A percentile compares a stretch with the other conserved stretches of the same genome.
Evolutionary conservation across 768 basidiomycete species (phyloP).

Genomic region (Butyriboletus loyo): DNA sequence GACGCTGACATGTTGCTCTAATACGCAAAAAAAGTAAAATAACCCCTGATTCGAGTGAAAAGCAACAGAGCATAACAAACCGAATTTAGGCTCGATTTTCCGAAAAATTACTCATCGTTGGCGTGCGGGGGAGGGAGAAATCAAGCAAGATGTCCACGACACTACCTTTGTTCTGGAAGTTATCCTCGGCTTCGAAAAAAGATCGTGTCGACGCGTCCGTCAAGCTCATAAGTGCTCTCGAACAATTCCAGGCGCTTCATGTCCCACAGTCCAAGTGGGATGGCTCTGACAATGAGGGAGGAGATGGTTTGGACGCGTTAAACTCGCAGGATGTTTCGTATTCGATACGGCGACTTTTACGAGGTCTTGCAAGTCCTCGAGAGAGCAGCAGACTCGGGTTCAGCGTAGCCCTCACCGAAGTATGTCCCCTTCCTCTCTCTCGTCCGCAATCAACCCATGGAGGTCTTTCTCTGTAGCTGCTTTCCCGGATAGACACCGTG

Average conservation of each 20-base stretch:
- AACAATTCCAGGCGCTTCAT: slow-evolving; percentile 79
- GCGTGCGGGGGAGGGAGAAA: not conserved
- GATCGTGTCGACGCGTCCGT: slow-evolving; percentile 84
- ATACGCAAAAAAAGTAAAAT: not conserved
- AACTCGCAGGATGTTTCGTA: slow-evolving; percentile 94
- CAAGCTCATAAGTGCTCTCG: slow-evolving; percentile 75
- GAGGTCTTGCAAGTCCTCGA: slow-evolving; percentile 87
- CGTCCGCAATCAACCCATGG: not conserved
- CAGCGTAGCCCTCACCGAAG: slow-evolving; percentile 94
- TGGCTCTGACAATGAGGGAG: slow-evolving; percentile 41
- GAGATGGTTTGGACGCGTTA: slow-evolving; percentile 54
- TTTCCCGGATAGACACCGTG: slow-evolving; percentile 75
- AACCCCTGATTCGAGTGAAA: not conserved
- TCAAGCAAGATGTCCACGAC: slow-evolving; percentile 67
- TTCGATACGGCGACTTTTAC: slow-evolving; percentile 79
- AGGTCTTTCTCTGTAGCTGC: slow-evolving; percentile 48
- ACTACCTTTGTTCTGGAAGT: slow-evolving; percentile 90
- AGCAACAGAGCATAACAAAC: slow-evolving; percentile 29
- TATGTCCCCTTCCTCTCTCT: slow-evolving; percentile 34
- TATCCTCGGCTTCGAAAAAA: slow-evolving; percentile 77
- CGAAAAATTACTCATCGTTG: slow-evolving; percentile 7
- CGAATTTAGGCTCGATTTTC: not conserved
- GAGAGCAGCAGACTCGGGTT: slow-evolving; percentile 95
- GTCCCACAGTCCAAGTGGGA: slow-evolving; percentile 44
- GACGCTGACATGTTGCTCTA: not conserved